Evolutionary conservation across 768 basidiomycete species (phyloP).

Genomic region (Termitomyces eurrhizus): DNA sequence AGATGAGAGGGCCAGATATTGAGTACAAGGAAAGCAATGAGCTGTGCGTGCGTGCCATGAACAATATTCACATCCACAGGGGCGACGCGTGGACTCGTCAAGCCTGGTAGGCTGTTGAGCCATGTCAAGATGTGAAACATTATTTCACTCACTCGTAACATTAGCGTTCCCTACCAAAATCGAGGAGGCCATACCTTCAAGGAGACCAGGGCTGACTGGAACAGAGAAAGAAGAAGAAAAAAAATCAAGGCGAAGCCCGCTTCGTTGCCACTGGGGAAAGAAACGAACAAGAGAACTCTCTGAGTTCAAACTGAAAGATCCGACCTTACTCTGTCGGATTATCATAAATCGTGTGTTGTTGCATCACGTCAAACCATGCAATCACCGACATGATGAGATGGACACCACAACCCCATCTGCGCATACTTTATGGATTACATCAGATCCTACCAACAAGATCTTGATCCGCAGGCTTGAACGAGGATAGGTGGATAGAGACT

Average conservation of each 20-base stretch:
- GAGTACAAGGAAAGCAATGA: constrained; percentile 39
- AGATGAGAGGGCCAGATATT: constrained; percentile 50
- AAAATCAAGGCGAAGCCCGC: constrained; percentile 14
- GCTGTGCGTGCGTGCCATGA: constrained; percentile 35
- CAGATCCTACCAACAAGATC: no score
- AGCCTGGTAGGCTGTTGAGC: not conserved
- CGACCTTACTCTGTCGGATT: not conserved
- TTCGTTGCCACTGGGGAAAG: constrained; percentile 10
- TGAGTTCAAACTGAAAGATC: not conserved
- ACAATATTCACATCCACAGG: constrained; percentile 31
- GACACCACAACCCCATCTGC: no score
- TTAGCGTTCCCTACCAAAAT: not conserved
- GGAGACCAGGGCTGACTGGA: not conserved
- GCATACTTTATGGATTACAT: no score
- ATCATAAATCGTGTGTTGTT: not conserved
- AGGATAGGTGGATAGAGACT: no score
- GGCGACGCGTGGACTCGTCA: not conserved
- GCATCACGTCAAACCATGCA: not conserved
- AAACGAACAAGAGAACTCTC: not conserved
- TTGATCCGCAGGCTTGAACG: no score
- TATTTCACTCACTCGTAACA: not conserved
- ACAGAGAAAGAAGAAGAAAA: not conserved
- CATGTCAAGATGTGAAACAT: not conserved
- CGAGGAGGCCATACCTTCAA: constrained; percentile 5
- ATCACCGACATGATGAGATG: not conserved